Base-by-base conservation (phyloP, 2,329 filamentous ascomycete species). In the Rutstroemia sp. region DNA sequence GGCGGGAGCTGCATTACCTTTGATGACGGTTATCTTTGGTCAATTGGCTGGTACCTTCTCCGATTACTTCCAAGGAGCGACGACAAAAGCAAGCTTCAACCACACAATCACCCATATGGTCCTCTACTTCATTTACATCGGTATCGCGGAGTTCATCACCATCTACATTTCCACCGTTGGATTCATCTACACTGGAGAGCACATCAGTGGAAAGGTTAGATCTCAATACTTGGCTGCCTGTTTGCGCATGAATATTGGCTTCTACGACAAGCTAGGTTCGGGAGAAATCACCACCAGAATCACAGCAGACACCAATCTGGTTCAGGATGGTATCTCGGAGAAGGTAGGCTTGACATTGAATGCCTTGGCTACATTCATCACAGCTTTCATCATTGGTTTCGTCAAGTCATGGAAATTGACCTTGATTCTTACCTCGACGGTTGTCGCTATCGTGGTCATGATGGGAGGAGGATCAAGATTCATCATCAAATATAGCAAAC, bases 251-350 rank as follows among this genome's bases (percentile, higher is more conserved):
- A 95, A 96, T 69, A 92, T 95, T 69, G 91, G 83, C 47, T 95
- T 89, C 71, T 95, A 95, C 72, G 94, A 97, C 71, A 94, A 94
- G 67, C 79, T 96, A 14, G 92, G 92, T 51, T 88, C 91, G 37
- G 92, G 92, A 57, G 94, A 96, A 72, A 89, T 97, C 59, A 96
- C 92, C 0, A 96, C 92, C 1, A 86, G 92, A 61, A 96, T 96
- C 64, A 97, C 92, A 0, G 87, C 92, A 10, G 92, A 97, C 70
- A 95, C 90, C 46, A 96, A 96, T 67, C 76, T 95, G 53, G 86
- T 97, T 55, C 92, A 96, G 71, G 92, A 95, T 63, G 92, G 91
- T 56, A 90, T 99, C 47, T 95, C 89, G 0, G 89, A 95, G 71
- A 96, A 96, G 75, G 81, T 95, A 46, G 84, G 83, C 14, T 74